phyloP scores from a whole-genome alignment of 1,284 basidiomycete species.

The Boletus smithii region DNA sequence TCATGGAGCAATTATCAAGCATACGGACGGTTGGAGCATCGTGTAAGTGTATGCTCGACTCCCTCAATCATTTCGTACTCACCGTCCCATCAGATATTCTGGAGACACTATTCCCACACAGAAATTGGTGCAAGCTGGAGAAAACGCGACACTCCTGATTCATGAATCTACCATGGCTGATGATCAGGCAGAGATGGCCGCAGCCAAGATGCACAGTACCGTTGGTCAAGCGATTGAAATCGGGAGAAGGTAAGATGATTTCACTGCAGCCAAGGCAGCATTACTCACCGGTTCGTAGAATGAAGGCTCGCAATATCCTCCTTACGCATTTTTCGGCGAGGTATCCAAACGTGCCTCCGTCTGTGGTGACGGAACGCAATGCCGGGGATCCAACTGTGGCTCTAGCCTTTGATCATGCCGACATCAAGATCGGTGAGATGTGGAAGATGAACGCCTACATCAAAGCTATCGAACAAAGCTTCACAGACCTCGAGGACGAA shows the following conservation, averaged over 20 bases:
- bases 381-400: conserved; percentile 51
- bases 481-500: conserved; percentile 51
- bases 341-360: conserved; percentile 79
- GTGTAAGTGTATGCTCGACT: conserved; percentile 49
- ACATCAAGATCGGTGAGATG: conserved; percentile 71
- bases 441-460: conserved; percentile 78
- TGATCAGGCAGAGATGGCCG: conserved; percentile 69
- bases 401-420: conserved; percentile 80
- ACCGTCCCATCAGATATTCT: conserved; percentile 54
- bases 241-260: conserved; percentile 54
- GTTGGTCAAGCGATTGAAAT: conserved; percentile 83
- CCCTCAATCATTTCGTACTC: conserved; percentile 10
- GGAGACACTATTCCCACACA: conserved; percentile 85
- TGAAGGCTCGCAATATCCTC: conserved; percentile 79
- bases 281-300: conserved; percentile 43
- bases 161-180: conserved; percentile 93
- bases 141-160: conserved; percentile 77
- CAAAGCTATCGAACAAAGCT: conserved; percentile 66
- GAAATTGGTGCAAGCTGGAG: conserved; percentile 64
- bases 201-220: conserved; percentile 83
- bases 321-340: conserved; percentile 95
- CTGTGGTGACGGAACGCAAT: conserved; percentile 11
- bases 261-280: background rate
- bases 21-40: conserved; percentile 76
- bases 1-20: conserved; percentile 68